Percentiles rank a stretch among this genome's conserved stretches.
phyloP scores from a whole-genome alignment of 257 asterid species.

The Penstemon davidsonii region DNA sequence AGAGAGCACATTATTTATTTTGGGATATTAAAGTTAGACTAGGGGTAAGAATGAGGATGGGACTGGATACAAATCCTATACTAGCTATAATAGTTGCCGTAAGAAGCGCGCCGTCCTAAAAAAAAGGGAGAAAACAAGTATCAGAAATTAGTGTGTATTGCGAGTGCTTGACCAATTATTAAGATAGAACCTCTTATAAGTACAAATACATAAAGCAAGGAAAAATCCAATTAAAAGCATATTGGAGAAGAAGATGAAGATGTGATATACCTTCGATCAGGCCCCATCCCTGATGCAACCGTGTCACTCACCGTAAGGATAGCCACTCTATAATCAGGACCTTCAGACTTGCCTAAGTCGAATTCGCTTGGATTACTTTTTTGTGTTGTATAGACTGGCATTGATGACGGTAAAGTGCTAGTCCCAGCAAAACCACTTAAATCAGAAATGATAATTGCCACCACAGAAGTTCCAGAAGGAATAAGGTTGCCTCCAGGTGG shows the following conservation, averaged over 20 bases:
- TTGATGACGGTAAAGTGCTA: constrained; percentile 35
- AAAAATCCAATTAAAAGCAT: constrained; percentile 15
- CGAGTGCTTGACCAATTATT: not conserved
- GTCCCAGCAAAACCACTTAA: constrained; percentile 46
- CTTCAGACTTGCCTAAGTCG: constrained; percentile 35
- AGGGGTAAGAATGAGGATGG: not conserved
- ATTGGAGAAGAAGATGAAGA: constrained; percentile 9
- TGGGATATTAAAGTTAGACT: constrained; percentile 4
- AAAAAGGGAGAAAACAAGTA: not conserved
- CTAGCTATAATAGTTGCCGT: not conserved
- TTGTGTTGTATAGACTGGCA: constrained; percentile 25
- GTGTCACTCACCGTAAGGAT: constrained; percentile 91
- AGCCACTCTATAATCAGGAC: constrained; percentile 62
- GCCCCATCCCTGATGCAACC: constrained; percentile 76
- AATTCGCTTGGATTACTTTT: constrained; percentile 29
- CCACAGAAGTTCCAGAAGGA: constrained; percentile 65
- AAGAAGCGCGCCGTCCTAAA: not conserved
- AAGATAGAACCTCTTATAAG: not conserved
- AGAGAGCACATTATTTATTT: not conserved
- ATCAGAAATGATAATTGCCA: constrained; percentile 70
- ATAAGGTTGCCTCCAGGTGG: constrained; percentile 64
- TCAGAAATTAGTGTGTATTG: not conserved
- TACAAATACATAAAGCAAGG: constrained; percentile 9
- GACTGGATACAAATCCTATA: not conserved
- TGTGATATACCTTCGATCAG: constrained; percentile 72